Evolutionary conservation across 176 grass and related monocot species (phyloP), one percentile per base, ranked within the genome.

Genomic region (Oryza brachyantha): DNA sequence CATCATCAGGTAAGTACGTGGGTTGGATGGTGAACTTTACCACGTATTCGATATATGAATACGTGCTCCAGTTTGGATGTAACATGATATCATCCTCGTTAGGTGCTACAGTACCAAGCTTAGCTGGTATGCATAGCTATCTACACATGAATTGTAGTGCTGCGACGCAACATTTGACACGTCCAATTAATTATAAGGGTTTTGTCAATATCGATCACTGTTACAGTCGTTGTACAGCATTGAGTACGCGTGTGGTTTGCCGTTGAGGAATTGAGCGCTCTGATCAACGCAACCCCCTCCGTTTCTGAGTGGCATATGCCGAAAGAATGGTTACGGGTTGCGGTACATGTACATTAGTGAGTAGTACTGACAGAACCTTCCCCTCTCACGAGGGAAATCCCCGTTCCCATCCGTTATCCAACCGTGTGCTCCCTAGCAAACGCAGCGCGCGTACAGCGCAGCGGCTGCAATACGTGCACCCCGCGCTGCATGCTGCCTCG

Each of bases 201-300:
- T 10, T 29, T 75, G 3, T n/a, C 48, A 52, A 52, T 52, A 52
- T 2, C 48, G 48, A 52, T 79, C 26, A 34, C 76, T 31, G 38
- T 45, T 63, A 64, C 64, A 12, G 25, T 58, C 64, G 22, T 5
- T 39, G 13, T 55, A 24, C 42, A 0, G 11, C 29, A 36, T 50
- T 78, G 48, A 66, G 27, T 66, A 45, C 3, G 29, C 25, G 36
- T 54, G 17, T 26, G 21, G 65, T 52, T 79, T 57, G 45, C 10
- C 4, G 77, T 68, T 68, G 61, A 78, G 61, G 29, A n/a, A 21
- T 54, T 36, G 43, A 12, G 29, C 76, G 29, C 76, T 19, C 66
- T 78, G 29, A n/a, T n/a, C n/a, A 54, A 66, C 37, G 29, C 13
- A n/a, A n/a, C 76, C 4, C 62, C 4, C 24, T 65, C 75, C 13